Evolutionary conservation across 768 basidiomycete species (phyloP).

Genomic region (Neoboletus subvelutipes): DNA sequence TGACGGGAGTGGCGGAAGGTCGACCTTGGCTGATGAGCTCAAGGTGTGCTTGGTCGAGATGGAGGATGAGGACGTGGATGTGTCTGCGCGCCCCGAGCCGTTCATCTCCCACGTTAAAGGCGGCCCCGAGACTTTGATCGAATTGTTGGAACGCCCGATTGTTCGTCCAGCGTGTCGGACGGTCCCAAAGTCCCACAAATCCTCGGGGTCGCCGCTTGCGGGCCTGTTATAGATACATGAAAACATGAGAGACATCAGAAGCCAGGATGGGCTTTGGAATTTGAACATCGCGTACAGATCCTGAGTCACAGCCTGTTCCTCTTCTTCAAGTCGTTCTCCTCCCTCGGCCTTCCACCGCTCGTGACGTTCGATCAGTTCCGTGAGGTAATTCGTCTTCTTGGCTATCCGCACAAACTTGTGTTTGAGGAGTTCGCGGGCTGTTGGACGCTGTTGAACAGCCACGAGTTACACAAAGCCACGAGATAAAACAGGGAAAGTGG

Average conservation of each 20-base stretch:
- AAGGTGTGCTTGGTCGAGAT: slow-evolving; percentile 31
- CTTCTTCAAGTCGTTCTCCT: slow-evolving; percentile 72
- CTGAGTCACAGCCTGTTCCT: slow-evolving; percentile 57
- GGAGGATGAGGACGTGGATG: slow-evolving; percentile 42
- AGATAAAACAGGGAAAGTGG: not conserved
- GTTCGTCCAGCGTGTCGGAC: slow-evolving; percentile 76
- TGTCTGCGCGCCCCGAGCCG: slow-evolving; percentile 42
- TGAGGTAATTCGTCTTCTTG: slow-evolving; percentile 91
- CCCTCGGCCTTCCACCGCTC: slow-evolving; percentile 93
- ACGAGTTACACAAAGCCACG: slow-evolving; percentile 15
- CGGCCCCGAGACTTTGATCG: slow-evolving; percentile 60
- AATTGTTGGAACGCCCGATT: slow-evolving; percentile 61
- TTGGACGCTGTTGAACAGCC: slow-evolving; percentile 64
- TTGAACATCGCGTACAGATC: slow-evolving; percentile 54
- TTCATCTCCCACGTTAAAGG: slow-evolving; percentile 82
- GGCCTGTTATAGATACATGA: slow-evolving; percentile 37
- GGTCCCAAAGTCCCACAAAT: slow-evolving; percentile 98
- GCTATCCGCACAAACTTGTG: slow-evolving; percentile 96
- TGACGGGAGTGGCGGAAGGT: slow-evolving; percentile 59
- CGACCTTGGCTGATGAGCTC: slow-evolving; percentile 54
- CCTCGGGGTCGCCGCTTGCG: slow-evolving; percentile 62
- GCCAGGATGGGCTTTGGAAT: not conserved
- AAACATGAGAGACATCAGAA: not conserved
- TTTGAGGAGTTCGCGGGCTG: slow-evolving; percentile 92
- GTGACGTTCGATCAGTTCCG: slow-evolving; percentile 92